These are phyloP conservation scores for Candida sp. DNA, from an alignment of 1,139 yeast species.

Conservation along the genomic window DNA sequence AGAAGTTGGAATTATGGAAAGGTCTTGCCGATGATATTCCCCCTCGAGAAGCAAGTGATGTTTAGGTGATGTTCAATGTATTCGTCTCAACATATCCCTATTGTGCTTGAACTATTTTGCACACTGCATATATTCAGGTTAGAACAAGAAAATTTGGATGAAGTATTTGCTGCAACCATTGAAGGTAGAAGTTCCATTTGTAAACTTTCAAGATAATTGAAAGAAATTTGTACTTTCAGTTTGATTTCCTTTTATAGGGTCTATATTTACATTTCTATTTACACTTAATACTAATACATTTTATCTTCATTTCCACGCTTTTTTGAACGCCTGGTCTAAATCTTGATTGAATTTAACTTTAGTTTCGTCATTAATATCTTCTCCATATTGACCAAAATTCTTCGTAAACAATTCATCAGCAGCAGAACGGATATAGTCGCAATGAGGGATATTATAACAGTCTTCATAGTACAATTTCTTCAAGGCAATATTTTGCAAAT, in stretches of 20 bases:
- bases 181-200: too few relatives aligned
- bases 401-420: constrained; percentile 35
- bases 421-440: constrained; percentile 33
- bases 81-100: too few relatives aligned
- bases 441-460: constrained; percentile 36
- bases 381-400: constrained; percentile 41
- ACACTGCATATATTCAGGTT: too few relatives aligned
- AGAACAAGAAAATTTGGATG: too few relatives aligned
- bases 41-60: too few relatives aligned
- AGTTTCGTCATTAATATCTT: constrained; percentile 24
- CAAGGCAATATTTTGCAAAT: constrained; percentile 33
- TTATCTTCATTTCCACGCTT: constrained; percentile 29
- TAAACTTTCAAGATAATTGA: too few relatives aligned
- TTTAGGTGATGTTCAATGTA: too few relatives aligned
- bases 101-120: too few relatives aligned
- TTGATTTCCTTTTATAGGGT: neutral
- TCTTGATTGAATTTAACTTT: constrained; percentile 24
- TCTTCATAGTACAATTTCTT: constrained; percentile 35
- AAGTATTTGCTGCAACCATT: too few relatives aligned
- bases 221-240: too few relatives aligned
- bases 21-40: constrained; percentile 9
- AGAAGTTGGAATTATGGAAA: constrained; percentile 51
- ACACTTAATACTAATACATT: too few relatives aligned
- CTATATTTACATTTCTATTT: neutral
- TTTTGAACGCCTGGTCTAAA: constrained; percentile 28